Evolutionary conservation across 2,329 filamentous ascomycete genomes (phyloP), one percentile per base, ranked within the genome.

Genomic region (Aureobasidium subglaciale): DNA sequence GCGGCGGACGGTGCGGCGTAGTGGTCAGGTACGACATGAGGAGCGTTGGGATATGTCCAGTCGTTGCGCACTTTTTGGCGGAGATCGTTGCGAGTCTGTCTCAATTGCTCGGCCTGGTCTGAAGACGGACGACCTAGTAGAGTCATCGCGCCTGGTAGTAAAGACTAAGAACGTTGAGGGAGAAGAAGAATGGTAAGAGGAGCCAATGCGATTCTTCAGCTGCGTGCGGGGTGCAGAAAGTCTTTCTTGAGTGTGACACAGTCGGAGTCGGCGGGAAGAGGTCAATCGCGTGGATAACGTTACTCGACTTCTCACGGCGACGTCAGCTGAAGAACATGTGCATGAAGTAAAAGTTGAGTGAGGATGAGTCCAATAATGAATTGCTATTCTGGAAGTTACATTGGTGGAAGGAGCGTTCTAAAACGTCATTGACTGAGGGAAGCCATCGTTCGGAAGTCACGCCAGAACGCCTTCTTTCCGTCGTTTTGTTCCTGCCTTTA

Each of bases 1-100:
- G 32, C 18, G 34, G n/a, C 42, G 42, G 3, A 11, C 13, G 37
- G 24, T 29, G 11, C 5, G 5, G 27, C 11, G 15, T 22, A 10
- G 15, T 16, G 10, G 15, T 13, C 13, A 5, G 22, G 41, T 11
- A 58, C 60, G 52, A 59, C 64, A 38, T 62, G 60, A 9, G 67
- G 67, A 27, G 68, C 59, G 13, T 63, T 53, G 27, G 73, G 73
- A 57, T 71, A 77, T 34, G 68, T 61, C 75, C 75, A 78, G 64
- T 77, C 74, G 60, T 67, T 68, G 60, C 72, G 70, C 18, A 76
- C 65, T 55, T 66, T 68, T 35, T 73, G 70, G 40, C 67, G 65
- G 57, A 77, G 68, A 59, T 70, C 67, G 42, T 70, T 68, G 38
- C 70, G 69, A 22, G 73, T 71, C 32, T 72, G 69, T 46, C 73